Evolutionary conservation across 495 filamentous ascomycete genomes (phyloP).

Genomic region (Achaetomiella virescens): DNA sequence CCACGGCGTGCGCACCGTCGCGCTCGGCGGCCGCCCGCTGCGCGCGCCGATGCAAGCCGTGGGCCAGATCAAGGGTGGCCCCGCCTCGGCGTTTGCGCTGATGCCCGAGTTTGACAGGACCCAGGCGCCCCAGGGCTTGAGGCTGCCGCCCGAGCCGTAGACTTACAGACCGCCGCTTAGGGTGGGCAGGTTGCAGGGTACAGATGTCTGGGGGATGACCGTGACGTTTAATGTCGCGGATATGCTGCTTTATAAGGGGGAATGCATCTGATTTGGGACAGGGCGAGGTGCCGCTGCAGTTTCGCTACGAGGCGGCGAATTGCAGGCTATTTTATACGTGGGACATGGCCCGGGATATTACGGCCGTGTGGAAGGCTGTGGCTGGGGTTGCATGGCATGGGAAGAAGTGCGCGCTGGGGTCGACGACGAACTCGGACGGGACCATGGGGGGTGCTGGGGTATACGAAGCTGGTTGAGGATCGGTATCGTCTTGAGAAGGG

Average conservation of each 20-base stretch:
- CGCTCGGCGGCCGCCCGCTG: slow-evolving; percentile 53
- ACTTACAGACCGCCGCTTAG: slow-evolving; percentile 2
- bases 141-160: not conserved
- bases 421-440: slow-evolving; percentile 8
- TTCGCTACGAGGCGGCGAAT: slow-evolving; percentile 47
- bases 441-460: slow-evolving; percentile 12
- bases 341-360: slow-evolving; percentile 41
- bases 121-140: not conserved
- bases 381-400: slow-evolving; percentile 28
- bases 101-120: not conserved
- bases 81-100: slow-evolving; percentile 6
- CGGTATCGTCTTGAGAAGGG: slow-evolving; percentile 3
- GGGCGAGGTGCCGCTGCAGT: slow-evolving; percentile 43
- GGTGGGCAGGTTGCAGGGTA: not conserved
- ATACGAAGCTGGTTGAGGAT: slow-evolving; percentile 8
- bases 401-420: slow-evolving; percentile 17
- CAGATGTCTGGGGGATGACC: not conserved
- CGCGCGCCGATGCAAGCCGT: slow-evolving; percentile 57
- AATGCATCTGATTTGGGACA: too few species aligned
- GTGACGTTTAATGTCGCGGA: slow-evolving; percentile 12
- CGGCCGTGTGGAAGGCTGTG: slow-evolving; percentile 45
- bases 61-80: slow-evolving; percentile 53
- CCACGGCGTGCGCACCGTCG: slow-evolving; percentile 53
- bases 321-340: slow-evolving; percentile 52
- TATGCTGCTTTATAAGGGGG: not conserved